Base-by-base conservation (phyloP, 164 flowering plant genomes). In the Sedum album region DNA sequence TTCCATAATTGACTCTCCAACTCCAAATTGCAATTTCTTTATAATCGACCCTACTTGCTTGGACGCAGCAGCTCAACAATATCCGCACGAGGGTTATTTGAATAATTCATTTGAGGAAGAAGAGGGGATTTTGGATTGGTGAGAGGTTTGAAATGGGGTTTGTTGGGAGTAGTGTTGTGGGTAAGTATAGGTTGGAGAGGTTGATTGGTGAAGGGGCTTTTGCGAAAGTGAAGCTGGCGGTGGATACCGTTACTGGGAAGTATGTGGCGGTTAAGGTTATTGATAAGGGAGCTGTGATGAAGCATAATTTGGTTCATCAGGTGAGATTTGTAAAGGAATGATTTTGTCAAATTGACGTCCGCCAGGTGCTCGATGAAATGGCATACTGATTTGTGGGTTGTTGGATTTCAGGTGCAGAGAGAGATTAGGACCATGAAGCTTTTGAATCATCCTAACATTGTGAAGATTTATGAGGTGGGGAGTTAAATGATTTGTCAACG, bases 391-490 rank as follows among this genome's bases (percentile, higher is more conserved):
- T 39, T 10, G 39, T 51, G 25, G 25, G 60, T 41, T 63, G 21
- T 15, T 44, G 35, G 49, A 65, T 39, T 75, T 67, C 86, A 87
- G 92, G 88, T 90, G 4, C 74, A 80, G 60, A 79, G 89, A 73
- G 96, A 90, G 76, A 90, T 90, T 49, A 79, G 80, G 70, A 82
- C 86, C 38, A 87, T 90, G 96, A n/a, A n/a, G n/a, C n/a, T n/a
- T n/a, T n/a, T n/a, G n/a, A n/a, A n/a, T n/a, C n/a, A n/a, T n/a
- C n/a, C 93, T 15, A 86, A 86, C 74, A 88, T 90, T 36, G 88
- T 88, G 3, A 72, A 79, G 28, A 86, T 86, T 70, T 80, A 84
- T 33, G 96, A 89, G 91, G 91, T 39, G 1, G 42, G 42, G 13
- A 39, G 42, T 39, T 39, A 8, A 14, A 39, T 10, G 42, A 39